Evolutionary conservation across 768 basidiomycete genomes (phyloP), one percentile per base, ranked within the genome.

Genomic region (Russula foetens): DNA sequence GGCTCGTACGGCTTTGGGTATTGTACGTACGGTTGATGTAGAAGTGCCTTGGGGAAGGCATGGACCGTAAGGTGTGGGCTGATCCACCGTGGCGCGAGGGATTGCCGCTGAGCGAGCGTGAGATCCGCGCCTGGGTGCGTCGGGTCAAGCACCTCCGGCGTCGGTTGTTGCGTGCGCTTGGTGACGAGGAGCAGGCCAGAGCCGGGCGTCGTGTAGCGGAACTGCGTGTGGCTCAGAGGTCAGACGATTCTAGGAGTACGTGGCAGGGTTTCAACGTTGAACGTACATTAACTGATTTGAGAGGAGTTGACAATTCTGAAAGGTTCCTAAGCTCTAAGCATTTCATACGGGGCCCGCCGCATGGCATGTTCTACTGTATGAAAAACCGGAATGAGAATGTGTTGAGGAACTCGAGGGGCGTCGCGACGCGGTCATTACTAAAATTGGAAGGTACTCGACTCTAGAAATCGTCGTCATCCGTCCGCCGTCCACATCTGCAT

Each of bases 41-140:
- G 59, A 44, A 56, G 56, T 4, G 54, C 59, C 24, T 63, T 63
- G 35, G 63, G 63, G 49, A 61, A 48, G 29, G 59, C 63, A 49
- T 26, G 35, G 41, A 61, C 38, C 0, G 28, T 45, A 19, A 63
- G 9, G 28, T 31, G 26, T 14, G 26, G n/a, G 31, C 23, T 49
- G 14, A 19, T 15, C 63, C 59, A 62, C 19, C 39, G 35, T 7
- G 60, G 60, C 14, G 28, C 29, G 54, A 57, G 47, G 8, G n/a
- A n/a, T 0, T 23, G 62, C 0, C 63, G 50, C 3, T 1, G 23
- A 14, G 9, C 3, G 45, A 53, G 55, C 14, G 60, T 5, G 39
- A 56, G 48, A 41, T 47, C 47, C 2, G 59, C 59, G 23, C 50
- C 50, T 11, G 56, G 61, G 45, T 62, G 52, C 21, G 43, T 52